Base-by-base conservation (phyloP, 2,329 filamentous ascomycete genomes). In the Colletotrichum kahawae region DNA sequence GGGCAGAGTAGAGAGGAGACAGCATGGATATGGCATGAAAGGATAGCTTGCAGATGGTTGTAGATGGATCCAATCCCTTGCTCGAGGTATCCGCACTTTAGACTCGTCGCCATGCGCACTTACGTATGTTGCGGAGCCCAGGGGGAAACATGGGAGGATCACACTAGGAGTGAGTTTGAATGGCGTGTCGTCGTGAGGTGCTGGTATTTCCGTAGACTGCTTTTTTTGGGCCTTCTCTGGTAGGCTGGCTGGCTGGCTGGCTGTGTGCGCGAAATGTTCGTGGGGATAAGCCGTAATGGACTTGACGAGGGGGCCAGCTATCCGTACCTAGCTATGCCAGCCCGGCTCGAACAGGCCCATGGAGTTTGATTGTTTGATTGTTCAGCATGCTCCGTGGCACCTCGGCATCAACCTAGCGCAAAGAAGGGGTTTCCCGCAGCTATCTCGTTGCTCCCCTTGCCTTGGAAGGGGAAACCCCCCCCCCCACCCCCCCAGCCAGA, bases 61-160 rank as follows among this genome's bases (percentile, higher is more conserved):
- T 33, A 16, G 56, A 64, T 72, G 72, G 72, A 68, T 51, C 72
- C 48, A 16, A 21, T 43, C 62, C 68, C 62, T 66, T 43, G 63
- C 24, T 56, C 27, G 38, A 51, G 69, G 72, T 71, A 72, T 72
- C 69, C 69, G 72, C 63, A 68, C 72, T 72, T 72, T 72, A 72
- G 57, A 72, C 72, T 75, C 57, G 16, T 63, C 16, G 56, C 48
- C 43, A 59, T 75, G 57, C 68, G 33, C 48, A 57, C 68, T 75
- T 75, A 62, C 71, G 71, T 74, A 71, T 71, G 60, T 63, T 59
- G 54, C 68, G 62, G 54, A 62, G 33, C 62, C 70, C 51, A 67
- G 34, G 48, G 48, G 60, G 33, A 66, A 54, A 31, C 60, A 62
- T 34, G 51, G 54, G 21, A 48, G 62, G 33, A 71, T 27, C 43